phyloP scores from a whole-genome alignment of 257 asterid genomes.

The Gentiana straminea region DNA sequence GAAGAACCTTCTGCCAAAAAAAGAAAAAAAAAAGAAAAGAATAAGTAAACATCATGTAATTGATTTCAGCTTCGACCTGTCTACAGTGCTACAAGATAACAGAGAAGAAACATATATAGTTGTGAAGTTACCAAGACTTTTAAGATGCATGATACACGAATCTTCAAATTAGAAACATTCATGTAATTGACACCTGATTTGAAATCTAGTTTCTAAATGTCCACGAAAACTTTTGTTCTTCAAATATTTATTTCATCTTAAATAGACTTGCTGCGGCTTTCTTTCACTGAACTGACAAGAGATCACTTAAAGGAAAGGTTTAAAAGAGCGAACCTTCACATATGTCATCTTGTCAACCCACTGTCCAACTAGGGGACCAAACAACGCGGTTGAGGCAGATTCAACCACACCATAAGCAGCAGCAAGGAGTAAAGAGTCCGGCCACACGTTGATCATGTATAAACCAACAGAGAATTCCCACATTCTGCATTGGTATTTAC shows the following conservation, averaged over 20 bases:
- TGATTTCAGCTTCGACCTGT: too few relatives aligned
- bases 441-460: slow-evolving; percentile 90
- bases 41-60: too few relatives aligned
- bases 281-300: too few relatives aligned
- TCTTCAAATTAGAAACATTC: background rate
- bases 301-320: slow-evolving; percentile 1
- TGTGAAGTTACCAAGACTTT: background rate
- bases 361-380: slow-evolving; percentile 70
- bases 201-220: background rate
- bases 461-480: slow-evolving; percentile 95
- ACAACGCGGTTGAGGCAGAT: slow-evolving; percentile 57
- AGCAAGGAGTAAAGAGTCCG: slow-evolving; percentile 68
- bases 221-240: background rate
- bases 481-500: slow-evolving; percentile 39
- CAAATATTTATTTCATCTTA: background rate
- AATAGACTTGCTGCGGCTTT: too few relatives aligned
- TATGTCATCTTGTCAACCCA: slow-evolving; percentile 60
- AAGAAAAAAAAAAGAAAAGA: background rate
- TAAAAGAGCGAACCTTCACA: slow-evolving; percentile 29
- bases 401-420: slow-evolving; percentile 85
- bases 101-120: too few relatives aligned
- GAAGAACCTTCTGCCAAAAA: slow-evolving; percentile 39
- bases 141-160: background rate
- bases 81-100: too few relatives aligned
- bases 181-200: background rate